phyloP scores from a whole-genome alignment of 352 stramenopile species.

The Hyphochytrium catenoides region DNA sequence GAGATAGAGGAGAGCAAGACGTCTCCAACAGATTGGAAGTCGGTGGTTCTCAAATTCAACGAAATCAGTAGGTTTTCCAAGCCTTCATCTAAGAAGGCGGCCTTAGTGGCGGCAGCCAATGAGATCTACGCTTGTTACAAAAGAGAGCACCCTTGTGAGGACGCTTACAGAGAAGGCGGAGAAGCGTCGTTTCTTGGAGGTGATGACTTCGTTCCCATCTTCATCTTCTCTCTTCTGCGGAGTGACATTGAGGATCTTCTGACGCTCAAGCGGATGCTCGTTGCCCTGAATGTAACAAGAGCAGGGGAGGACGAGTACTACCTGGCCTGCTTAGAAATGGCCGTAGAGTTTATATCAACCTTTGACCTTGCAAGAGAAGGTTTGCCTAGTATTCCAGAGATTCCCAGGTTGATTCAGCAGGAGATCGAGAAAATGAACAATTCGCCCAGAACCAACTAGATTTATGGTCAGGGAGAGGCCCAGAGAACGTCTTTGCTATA shows the following conservation, averaged over 20 bases:
- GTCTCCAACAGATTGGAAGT: slow-evolving; percentile 28
- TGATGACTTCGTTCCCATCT: slow-evolving; percentile 57
- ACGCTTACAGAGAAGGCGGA: no score
- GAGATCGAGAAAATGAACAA: no score
- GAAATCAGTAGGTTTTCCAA: slow-evolving; percentile 46
- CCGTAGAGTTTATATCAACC: no score
- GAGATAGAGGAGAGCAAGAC: slow-evolving; percentile 35
- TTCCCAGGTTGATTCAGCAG: no score
- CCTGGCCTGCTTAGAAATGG: slow-evolving; percentile 59
- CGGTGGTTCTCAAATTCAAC: slow-evolving; percentile 27
- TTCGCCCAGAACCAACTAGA: no score
- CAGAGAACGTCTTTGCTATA: no score
- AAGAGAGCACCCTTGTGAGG: slow-evolving; percentile 33
- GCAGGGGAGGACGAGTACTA: slow-evolving; percentile 58
- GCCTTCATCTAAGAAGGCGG: slow-evolving; percentile 48
- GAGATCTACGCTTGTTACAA: slow-evolving; percentile 54
- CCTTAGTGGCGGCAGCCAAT: slow-evolving; percentile 41
- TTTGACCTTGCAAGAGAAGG: no score
- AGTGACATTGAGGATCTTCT: slow-evolving; percentile 32
- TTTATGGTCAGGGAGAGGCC: no score
- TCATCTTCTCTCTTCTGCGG: slow-evolving; percentile 63
- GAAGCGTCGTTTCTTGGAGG: slow-evolving; percentile 41
- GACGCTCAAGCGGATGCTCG: slow-evolving; percentile 44
- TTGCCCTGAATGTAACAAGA: slow-evolving; percentile 30
- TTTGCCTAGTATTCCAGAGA: no score